Evolutionary conservation across 2,329 filamentous ascomycete species (phyloP).

Genomic region (Curvularia sp.): DNA sequence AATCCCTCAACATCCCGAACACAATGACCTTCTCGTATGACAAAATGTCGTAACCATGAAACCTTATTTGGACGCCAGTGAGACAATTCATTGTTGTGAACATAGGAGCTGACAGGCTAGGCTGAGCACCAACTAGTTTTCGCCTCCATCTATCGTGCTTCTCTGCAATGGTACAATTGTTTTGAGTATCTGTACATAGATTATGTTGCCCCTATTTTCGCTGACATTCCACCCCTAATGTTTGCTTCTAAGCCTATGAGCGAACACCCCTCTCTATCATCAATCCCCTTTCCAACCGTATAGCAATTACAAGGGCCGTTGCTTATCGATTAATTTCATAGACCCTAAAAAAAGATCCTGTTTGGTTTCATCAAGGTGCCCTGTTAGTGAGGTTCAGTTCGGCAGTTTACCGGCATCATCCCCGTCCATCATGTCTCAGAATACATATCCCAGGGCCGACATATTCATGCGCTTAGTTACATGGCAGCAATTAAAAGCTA

Average conservation of each 20-base stretch:
- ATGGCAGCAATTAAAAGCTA: slow-evolving; percentile 23
- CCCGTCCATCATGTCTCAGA: slow-evolving; percentile 30
- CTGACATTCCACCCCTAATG: slow-evolving; percentile 1
- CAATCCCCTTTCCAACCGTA: background rate
- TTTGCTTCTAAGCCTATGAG: slow-evolving; percentile 4
- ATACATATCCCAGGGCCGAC: slow-evolving; percentile 20
- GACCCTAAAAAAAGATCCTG: slow-evolving; percentile 13
- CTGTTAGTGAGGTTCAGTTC: slow-evolving; percentile 21
- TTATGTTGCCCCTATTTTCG: slow-evolving; percentile 13
- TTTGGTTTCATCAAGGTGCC: slow-evolving; percentile 21
- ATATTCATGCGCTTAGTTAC: slow-evolving; percentile 25
- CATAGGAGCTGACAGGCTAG: slow-evolving; percentile 9
- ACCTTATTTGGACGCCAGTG: slow-evolving; percentile 15
- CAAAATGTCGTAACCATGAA: slow-evolving; percentile 8
- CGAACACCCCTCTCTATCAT: background rate
- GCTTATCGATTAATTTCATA: slow-evolving; percentile 6
- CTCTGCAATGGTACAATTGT: slow-evolving; percentile 13
- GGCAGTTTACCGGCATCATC: slow-evolving; percentile 29
- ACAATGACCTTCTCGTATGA: slow-evolving; percentile 9
- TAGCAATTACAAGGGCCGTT: slow-evolving; percentile 6
- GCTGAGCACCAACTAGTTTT: slow-evolving; percentile 19
- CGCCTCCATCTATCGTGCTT: slow-evolving; percentile 24
- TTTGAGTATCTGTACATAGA: slow-evolving; percentile 11
- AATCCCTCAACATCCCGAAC: slow-evolving; percentile 7
- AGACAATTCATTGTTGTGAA: slow-evolving; percentile 9